Conservation (phyloP, 768 basidiomycete genomes). For the Phanerochaete carnosa region DNA sequence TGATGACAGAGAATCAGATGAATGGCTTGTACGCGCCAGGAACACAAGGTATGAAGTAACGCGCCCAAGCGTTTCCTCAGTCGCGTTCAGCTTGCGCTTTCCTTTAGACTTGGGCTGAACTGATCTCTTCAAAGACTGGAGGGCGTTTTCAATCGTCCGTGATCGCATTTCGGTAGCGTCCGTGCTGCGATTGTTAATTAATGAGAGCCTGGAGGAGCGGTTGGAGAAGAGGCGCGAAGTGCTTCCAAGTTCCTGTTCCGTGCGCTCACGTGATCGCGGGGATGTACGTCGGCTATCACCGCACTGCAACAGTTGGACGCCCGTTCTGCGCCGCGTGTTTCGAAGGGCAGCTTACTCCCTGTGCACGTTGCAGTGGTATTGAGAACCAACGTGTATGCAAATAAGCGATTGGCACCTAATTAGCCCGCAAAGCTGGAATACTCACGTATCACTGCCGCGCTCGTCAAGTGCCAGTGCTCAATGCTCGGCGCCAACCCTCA, state of each 20-base stretch:
- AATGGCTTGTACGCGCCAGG: conserved; percentile 39
- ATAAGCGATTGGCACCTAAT: no score
- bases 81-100: conserved; percentile 24
- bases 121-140: conserved; percentile 29
- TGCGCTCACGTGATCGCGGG: background rate
- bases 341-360: no score
- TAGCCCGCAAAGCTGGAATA: no score
- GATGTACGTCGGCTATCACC: background rate
- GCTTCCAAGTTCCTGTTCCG: no score
- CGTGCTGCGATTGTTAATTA: background rate
- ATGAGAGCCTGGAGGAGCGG: background rate
- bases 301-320: no score
- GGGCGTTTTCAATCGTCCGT: conserved; percentile 24
- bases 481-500: no score
- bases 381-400: no score
- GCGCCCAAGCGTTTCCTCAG: conserved; percentile 33
- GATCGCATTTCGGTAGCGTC: background rate
- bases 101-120: conserved; percentile 25
- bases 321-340: no score
- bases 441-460: no score
- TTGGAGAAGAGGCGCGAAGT: background rate
- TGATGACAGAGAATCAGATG: background rate
- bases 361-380: no score
- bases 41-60: conserved; percentile 40
- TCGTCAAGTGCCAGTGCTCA: no score